Evolutionary conservation across 2,329 filamentous ascomycete species (phyloP), one percentile per base, ranked within the genome.

Genomic region (Paracorniculantispora psalliotae): DNA sequence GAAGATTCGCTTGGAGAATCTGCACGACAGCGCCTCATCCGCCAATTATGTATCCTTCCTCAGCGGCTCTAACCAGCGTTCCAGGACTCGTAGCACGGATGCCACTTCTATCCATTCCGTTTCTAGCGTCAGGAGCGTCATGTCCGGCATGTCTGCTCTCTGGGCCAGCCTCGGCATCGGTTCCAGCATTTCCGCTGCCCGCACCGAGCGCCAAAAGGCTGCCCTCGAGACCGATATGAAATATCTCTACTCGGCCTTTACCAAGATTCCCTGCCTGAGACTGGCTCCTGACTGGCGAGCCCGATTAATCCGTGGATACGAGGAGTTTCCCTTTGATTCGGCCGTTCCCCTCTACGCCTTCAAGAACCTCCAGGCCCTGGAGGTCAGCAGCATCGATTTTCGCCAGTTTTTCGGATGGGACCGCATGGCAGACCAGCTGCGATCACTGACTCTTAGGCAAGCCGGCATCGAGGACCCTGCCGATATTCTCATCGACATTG

Each of bases 351-450:
- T 99, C n/a, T 89, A 96, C 72, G 90, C 90, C 9, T 97, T 99
- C 83, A 97, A 99, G 77, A 99, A 97, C 66, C 79, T 97, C 57
- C 93, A 93, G 74, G 89, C 91, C 23, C 81, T 99, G 63, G 94
- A 99, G 73, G 90, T 99, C 56, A 92, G 88, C 75, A 92, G 96
- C 75, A 89, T 97, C 70, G 94, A 99, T 73, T 97, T 96, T 71
- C 86, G 94, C 62, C 92, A 96, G 67, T 97, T 97, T 75, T 96
- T 92, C 74, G 94, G 94, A 60, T 99, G 94, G 94, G 93, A 99
- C 71, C 86, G 90, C 60, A 77, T 97, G 59, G 90, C 94, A 9
- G 94, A 99, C 70, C 92, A 97, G 72, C 78, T 99, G 63, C 87
- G 92, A 61, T 96, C 91, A 62, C 79, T 99, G 63, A 94, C 90